Evolutionary conservation across 192 early-diverging fungal species (phyloP), one percentile per base, ranked within the genome.

Genomic region (Coemansia sp.): DNA sequence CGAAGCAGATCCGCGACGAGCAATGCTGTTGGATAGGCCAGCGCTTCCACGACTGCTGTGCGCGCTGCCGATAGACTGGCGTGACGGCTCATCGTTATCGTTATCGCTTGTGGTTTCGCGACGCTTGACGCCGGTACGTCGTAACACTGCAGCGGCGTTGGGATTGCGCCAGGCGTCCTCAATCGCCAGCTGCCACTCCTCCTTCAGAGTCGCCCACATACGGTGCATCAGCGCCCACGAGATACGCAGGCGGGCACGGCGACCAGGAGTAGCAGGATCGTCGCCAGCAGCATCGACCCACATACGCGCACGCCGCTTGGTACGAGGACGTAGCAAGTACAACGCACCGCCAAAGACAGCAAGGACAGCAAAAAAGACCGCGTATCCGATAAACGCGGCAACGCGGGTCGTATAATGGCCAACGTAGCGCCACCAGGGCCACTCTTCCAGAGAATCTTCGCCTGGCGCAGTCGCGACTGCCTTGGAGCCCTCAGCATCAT

Each of bases 191-290:
- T 51, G 66, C 78, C 78, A 81, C 60, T 81, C 78, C 58, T 76
- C 73, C 61, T 81, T 81, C 17, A 81, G 66, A 25, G 78, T 72
- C 10, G 67, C 78, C 78, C 78, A 81, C 78, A 81, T 76, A 18
- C 78, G 66, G 78, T 81, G 67, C 78, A 81, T 81, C 63, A 81
- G 60, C 45, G 73, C 78, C 78, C 78, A 81, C 42, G 78, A 81
- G 42, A 70, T 61, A 6, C 73, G 73, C 70, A 81, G 61, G n/a
- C 73, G 69, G 1, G 73, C 78, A 25, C 78, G 78, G 11, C 78
- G 73, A 7, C 73, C 73, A 11, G 67, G 60, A 45, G 63, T 51
- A 40, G 55, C 60, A 0, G 64, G 48, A 17, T 72, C 69, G 25
- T 76, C 78, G 50, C 72, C 77, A 3, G 69, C 73, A 1, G 78